Evolutionary conservation across 805 yeast species (phyloP).

Genomic region (Saccharomycopsis selenospora): DNA sequence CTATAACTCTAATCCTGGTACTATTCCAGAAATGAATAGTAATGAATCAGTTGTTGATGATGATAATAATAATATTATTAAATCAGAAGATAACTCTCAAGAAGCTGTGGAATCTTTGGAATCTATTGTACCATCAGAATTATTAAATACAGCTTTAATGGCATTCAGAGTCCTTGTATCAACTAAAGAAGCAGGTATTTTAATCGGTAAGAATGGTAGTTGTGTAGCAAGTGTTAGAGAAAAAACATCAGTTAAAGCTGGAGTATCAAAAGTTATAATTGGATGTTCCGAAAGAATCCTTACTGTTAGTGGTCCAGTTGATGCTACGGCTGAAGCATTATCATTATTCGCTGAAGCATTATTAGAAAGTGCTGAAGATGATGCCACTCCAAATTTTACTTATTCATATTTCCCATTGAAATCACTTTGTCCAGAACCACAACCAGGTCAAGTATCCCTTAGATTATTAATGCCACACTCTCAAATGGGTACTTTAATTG

Average conservation of each 20-base stretch:
- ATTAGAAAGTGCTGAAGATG: conserved; percentile 36
- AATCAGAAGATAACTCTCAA: too few species aligned
- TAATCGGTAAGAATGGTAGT: conserved; percentile 79
- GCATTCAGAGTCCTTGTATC: conserved; percentile 57
- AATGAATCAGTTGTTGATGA: too few species aligned
- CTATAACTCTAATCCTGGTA: too few species aligned
- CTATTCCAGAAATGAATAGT: too few species aligned
- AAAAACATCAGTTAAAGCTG: conserved; percentile 74
- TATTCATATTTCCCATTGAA: conserved; percentile 55
- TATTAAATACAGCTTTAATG: conserved; percentile 24
- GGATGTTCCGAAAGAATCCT: conserved; percentile 80
- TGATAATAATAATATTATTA: too few species aligned
- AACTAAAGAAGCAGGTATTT: conserved; percentile 82
- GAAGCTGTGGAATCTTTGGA: neutral
- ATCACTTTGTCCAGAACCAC: conserved; percentile 46
- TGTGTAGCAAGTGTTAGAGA: conserved; percentile 72
- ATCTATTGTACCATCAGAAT: conserved; percentile 14
- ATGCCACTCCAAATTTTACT: conserved; percentile 13
- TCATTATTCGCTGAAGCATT: conserved; percentile 63
- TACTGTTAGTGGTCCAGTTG: conserved; percentile 68
- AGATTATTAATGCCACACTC: conserved; percentile 74
- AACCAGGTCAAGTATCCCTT: conserved; percentile 46
- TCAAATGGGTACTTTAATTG: conserved; percentile 85
- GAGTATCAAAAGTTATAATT: conserved; percentile 70
- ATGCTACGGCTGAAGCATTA: conserved; percentile 61